These are phyloP conservation scores for Stagonosporopsis rhizophila DNA, from an alignment of 2,329 filamentous ascomycete genomes.

Conservation along the genomic window DNA sequence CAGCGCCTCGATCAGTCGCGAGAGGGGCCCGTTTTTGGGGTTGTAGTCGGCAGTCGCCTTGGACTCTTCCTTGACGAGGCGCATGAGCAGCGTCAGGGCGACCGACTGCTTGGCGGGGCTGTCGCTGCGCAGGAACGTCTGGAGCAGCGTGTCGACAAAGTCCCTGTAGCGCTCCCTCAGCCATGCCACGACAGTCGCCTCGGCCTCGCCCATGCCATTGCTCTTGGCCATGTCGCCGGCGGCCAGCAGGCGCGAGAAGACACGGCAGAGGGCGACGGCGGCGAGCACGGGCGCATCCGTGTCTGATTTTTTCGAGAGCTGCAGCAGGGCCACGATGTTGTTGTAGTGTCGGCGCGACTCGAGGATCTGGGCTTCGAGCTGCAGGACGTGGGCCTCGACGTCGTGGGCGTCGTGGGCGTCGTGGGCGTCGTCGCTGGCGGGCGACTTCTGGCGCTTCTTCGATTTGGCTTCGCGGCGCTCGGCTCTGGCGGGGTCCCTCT, in stretches of 20 bases:
- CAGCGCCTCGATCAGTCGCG: constrained; percentile 68
- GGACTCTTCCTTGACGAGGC: constrained; percentile 77
- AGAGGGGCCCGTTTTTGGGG: constrained; percentile 74
- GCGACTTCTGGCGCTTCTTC: constrained; percentile 43
- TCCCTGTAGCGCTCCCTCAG: constrained; percentile 76
- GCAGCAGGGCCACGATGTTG: constrained; percentile 78
- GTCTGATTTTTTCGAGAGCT: constrained; percentile 59
- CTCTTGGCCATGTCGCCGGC: constrained; percentile 73
- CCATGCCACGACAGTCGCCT: constrained; percentile 78
- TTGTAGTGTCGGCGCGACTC: constrained; percentile 92
- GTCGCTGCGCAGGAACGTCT: constrained; percentile 63
- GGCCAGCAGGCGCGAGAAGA: constrained; percentile 82
- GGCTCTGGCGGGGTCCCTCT: constrained; percentile 45
- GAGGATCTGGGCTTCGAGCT: constrained; percentile 80
- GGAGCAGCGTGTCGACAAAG: constrained; percentile 69
- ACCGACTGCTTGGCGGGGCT: constrained; percentile 70
- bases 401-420: constrained; percentile 58
- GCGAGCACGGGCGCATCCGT: constrained; percentile 69
- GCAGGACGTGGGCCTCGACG: constrained; percentile 70
- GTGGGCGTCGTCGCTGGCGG: constrained; percentile 38
- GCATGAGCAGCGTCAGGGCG: constrained; percentile 81
- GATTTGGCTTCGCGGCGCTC: constrained; percentile 51
- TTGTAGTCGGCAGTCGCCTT: constrained; percentile 57
- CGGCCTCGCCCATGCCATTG: constrained; percentile 73
- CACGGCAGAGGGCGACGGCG: constrained; percentile 80